phyloP scores from a whole-genome alignment of 1,284 basidiomycete species.

The Hymenochaete sp. region DNA sequence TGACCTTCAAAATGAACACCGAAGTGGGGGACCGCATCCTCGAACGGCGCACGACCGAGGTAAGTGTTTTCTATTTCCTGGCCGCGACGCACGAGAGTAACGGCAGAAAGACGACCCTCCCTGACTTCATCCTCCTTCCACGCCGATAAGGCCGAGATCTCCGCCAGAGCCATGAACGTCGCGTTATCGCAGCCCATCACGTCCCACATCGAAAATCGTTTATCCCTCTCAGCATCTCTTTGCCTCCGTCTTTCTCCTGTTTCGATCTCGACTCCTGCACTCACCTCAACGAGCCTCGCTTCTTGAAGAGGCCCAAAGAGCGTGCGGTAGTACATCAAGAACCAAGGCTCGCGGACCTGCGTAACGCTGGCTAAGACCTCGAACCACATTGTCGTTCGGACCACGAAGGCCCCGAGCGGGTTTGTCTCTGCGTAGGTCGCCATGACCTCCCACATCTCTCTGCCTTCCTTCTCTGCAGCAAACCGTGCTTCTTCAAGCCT shows the following conservation, averaged over 20 bases:
- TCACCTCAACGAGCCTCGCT: constrained; percentile 31
- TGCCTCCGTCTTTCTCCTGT: too few species aligned
- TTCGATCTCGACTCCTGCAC: constrained; percentile 25
- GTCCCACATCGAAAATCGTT: constrained; percentile 52
- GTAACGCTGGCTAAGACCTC: constrained; percentile 73
- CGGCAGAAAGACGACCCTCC: constrained; percentile 42
- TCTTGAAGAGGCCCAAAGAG: constrained; percentile 43
- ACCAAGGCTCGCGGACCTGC: constrained; percentile 45
- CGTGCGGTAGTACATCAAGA: constrained; percentile 46
- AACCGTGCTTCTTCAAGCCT: constrained; percentile 36
- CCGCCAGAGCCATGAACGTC: constrained; percentile 68
- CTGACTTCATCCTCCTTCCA: constrained; percentile 48
- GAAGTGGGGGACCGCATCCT: constrained; percentile 8
- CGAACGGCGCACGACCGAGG: constrained; percentile 24
- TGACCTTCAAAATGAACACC: constrained; percentile 2
- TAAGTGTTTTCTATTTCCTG: constrained; percentile 41
- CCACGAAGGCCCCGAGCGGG: constrained; percentile 47
- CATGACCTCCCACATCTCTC: too few species aligned
- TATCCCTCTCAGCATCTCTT: not conserved
- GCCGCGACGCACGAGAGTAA: constrained; percentile 47
- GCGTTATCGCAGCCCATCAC: constrained; percentile 80
- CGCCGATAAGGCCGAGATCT: constrained; percentile 54
- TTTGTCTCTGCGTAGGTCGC: not conserved
- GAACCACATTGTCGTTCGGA: constrained; percentile 79
- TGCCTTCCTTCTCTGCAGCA: too few species aligned